Conservation (phyloP, 108 stramenopile species). For the Chaetoceros tenuissimus region DNA sequence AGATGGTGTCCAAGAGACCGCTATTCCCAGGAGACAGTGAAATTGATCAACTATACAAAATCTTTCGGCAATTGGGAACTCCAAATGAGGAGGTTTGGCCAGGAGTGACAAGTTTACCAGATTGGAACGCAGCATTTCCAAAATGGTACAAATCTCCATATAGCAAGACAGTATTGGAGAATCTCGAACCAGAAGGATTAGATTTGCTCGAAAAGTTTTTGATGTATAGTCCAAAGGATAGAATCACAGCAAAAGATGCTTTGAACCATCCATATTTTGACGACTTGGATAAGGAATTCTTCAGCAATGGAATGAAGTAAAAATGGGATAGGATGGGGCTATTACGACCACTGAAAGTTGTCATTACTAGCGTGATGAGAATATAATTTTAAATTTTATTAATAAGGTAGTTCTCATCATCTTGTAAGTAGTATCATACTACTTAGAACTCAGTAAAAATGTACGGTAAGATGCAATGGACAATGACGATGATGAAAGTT, state of each 20-base stretch:
- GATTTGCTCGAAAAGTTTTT: conserved; percentile 82
- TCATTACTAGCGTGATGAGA: no score
- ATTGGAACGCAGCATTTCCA: conserved; percentile 86
- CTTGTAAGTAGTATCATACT: no score
- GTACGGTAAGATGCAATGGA: no score
- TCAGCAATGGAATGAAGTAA: conserved; percentile 9
- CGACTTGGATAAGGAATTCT: conserved; percentile 87
- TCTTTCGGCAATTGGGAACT: conserved; percentile 95
- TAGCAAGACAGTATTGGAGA: conserved; percentile 51
- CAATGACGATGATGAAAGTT: no score
- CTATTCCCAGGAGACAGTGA: conserved; percentile 97
- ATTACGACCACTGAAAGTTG: no score
- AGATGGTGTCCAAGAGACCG: conserved; percentile 95
- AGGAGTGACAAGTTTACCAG: conserved; percentile 72
- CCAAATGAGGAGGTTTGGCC: conserved; percentile 90
- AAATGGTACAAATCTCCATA: conserved; percentile 66
- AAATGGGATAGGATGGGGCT: no score
- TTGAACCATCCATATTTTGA: conserved; percentile 96
- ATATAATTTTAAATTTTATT: no score
- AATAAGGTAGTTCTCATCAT: no score
- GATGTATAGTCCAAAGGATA: conserved; percentile 89
- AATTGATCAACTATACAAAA: conserved; percentile 96
- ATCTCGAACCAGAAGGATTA: conserved; percentile 56
- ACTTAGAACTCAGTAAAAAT: no score
- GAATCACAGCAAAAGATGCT: conserved; percentile 92